phyloP scores from a whole-genome alignment of 2,329 filamentous ascomycete species.

The Fusarium acutatum region DNA sequence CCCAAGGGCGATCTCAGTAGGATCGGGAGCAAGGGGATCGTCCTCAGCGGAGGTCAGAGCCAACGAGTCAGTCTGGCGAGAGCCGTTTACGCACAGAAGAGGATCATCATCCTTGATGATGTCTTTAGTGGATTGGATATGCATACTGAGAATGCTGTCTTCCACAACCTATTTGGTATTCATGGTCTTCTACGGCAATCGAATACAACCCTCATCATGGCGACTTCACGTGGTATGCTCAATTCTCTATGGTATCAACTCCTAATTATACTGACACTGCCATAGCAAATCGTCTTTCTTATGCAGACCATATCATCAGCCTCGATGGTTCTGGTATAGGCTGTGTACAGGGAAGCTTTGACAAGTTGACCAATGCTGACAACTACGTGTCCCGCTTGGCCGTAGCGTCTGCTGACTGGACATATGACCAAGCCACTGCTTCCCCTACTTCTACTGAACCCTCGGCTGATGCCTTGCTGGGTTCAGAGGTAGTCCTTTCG shows the following conservation, averaged over 20 bases:
- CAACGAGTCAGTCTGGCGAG: conserved; percentile 45
- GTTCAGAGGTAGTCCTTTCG: not conserved
- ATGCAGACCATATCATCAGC: conserved; percentile 27
- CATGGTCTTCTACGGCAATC: conserved; percentile 34
- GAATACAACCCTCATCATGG: conserved; percentile 12
- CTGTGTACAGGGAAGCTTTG: conserved; percentile 19
- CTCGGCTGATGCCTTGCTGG: not conserved
- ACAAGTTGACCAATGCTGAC: not conserved
- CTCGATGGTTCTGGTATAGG: conserved; percentile 5
- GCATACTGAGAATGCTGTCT: conserved; percentile 37
- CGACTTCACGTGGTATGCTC: conserved; percentile 19
- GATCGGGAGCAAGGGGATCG: conserved; percentile 49
- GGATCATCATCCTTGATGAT: conserved; percentile 43
- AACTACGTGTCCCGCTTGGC: conserved; percentile 22
- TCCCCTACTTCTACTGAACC: not conserved
- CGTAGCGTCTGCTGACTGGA: not conserved
- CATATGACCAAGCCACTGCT: not conserved
- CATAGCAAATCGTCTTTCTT: conserved; percentile 12
- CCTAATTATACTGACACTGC: not conserved
- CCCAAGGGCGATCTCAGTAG: conserved; percentile 45
- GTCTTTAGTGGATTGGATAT: conserved; percentile 46
- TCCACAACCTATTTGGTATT: conserved; percentile 36
- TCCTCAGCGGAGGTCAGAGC: conserved; percentile 50
- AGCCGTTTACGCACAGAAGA: conserved; percentile 42
- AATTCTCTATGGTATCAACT: fast-evolving